phyloP scores from a whole-genome alignment of 768 basidiomycete species.

The Hemileccinum rubropunctum region DNA sequence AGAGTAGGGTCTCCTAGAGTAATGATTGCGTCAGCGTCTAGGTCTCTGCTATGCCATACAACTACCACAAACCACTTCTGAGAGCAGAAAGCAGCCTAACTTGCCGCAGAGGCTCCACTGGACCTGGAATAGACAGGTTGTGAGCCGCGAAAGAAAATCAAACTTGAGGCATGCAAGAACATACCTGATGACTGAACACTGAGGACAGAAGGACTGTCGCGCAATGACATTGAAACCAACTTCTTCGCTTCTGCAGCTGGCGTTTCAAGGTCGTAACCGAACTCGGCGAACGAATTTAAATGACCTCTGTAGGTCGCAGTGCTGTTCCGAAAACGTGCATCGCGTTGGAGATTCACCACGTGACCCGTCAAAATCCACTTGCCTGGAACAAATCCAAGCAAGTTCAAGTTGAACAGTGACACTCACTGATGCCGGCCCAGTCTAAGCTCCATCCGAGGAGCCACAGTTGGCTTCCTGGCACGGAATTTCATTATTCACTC shows the following conservation, averaged over 20 bases:
- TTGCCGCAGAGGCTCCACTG: constrained; percentile 52
- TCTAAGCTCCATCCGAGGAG: too few relatives aligned
- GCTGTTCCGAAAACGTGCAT: constrained; percentile 8
- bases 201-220: constrained; percentile 14
- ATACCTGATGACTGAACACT: constrained; percentile 21
- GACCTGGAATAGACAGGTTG: constrained; percentile 11
- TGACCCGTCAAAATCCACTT: too few relatives aligned
- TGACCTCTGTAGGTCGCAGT: constrained; percentile 2
- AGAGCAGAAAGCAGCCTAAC: constrained; percentile 64
- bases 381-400: too few relatives aligned
- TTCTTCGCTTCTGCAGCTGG: background rate
- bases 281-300: background rate
- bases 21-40: background rate
- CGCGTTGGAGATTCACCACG: constrained; percentile 1
- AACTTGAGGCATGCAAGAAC: background rate
- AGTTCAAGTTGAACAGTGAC: too few relatives aligned
- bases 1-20: constrained; percentile 65
- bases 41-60: background rate
- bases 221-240: constrained; percentile 19
- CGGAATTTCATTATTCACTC: too few relatives aligned
- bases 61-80: constrained; percentile 50
- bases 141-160: constrained; percentile 11
- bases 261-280: too few relatives aligned
- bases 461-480: too few relatives aligned
- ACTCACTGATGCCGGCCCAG: too few relatives aligned